Evolutionary conservation across 116 monocot species (phyloP).

Genomic region (Zostera marina): DNA sequence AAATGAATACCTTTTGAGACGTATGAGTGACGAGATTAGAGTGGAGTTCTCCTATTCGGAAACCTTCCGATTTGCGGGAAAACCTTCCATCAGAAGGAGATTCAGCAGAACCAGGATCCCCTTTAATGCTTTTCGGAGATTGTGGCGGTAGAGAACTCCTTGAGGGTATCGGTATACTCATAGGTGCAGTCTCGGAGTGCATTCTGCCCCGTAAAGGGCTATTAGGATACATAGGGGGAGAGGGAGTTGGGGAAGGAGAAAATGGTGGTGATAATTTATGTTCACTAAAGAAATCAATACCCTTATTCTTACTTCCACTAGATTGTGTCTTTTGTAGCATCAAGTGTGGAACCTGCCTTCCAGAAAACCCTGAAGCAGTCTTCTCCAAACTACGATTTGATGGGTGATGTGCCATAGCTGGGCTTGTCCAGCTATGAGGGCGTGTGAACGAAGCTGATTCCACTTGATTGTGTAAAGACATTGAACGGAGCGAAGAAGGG

Average conservation of each 20-base stretch:
- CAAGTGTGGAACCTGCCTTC: not conserved
- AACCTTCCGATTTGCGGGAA: slow-evolving; percentile 41
- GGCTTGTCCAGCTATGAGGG: slow-evolving; percentile 60
- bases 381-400: not conserved
- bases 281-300: slow-evolving; percentile 27
- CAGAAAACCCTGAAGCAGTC: slow-evolving; percentile 7
- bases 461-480: slow-evolving; percentile 15
- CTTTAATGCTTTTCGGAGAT: slow-evolving; percentile 40
- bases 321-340: slow-evolving; percentile 1
- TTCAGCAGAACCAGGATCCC: slow-evolving; percentile 26
- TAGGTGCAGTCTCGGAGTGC: slow-evolving; percentile 39
- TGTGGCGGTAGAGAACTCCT: slow-evolving; percentile 53
- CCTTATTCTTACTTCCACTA: slow-evolving; percentile 15
- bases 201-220: slow-evolving; percentile 30
- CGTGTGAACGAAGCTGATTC: slow-evolving; percentile 14
- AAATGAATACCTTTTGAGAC: slow-evolving; percentile 41
- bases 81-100: slow-evolving; percentile 42
- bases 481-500: slow-evolving; percentile 36
- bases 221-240: slow-evolving; percentile 34
- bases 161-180: slow-evolving; percentile 45
- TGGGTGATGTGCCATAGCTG: slow-evolving; percentile 22
- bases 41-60: slow-evolving; percentile 33
- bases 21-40: slow-evolving; percentile 25
- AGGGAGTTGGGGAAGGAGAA: slow-evolving; percentile 55
- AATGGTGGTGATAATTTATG: slow-evolving; percentile 44